Percentiles rank a stretch among this genome's conserved stretches.
Conservation (phyloP, 345 rosid genomes). For the Euphorbia peplus region DNA sequence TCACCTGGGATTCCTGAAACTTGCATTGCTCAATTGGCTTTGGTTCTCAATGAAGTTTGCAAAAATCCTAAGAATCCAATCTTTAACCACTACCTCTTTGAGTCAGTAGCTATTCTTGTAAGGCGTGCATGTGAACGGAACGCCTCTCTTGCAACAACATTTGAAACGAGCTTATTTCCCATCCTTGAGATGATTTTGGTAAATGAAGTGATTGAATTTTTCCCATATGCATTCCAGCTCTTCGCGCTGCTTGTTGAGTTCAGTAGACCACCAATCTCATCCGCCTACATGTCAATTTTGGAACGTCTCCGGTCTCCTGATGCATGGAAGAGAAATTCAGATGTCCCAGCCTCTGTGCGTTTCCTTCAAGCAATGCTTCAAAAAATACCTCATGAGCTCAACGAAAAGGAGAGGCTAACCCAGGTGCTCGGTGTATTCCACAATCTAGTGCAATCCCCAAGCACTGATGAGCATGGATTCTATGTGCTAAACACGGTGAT, state of each 20-base stretch:
- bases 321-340: conserved; percentile 79
- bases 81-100: conserved; percentile 92
- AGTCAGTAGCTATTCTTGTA: conserved; percentile 94
- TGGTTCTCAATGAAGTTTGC: conserved; percentile 79
- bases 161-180: conserved; percentile 79
- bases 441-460: conserved; percentile 64
- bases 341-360: conserved; percentile 98
- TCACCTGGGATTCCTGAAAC: conserved; percentile 68
- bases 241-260: conserved; percentile 91
- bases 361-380: conserved; percentile 96
- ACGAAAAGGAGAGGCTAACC: conserved; percentile 65
- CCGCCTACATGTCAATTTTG: conserved; percentile 82
- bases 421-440: conserved; percentile 88
- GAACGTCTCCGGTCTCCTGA: conserved; percentile 74
- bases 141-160: conserved; percentile 57
- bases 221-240: conserved; percentile 97
- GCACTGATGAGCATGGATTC: conserved; percentile 96
- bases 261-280: conserved; percentile 77
- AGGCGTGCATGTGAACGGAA: conserved; percentile 86
- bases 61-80: conserved; percentile 88
- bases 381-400: conserved; percentile 77
- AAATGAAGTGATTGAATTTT: conserved; percentile 83
- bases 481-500: conserved; percentile 85
- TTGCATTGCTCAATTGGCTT: conserved; percentile 73
- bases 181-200: conserved; percentile 72